phyloP scores from a whole-genome alignment of 163 green algal genomes.

The Prototheca cutis region DNA sequence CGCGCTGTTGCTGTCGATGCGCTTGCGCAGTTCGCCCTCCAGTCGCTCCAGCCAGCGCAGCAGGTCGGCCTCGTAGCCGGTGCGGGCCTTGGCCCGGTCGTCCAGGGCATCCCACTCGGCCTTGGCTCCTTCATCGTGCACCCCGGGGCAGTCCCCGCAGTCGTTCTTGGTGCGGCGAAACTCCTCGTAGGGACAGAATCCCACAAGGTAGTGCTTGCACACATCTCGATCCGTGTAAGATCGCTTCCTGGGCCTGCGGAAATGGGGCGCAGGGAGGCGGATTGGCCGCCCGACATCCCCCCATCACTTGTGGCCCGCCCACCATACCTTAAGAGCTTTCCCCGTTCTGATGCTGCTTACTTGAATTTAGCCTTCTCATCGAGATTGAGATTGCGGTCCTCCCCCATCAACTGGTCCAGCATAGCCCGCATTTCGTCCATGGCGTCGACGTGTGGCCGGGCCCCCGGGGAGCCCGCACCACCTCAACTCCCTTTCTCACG shows the following conservation, averaged over 20 bases:
- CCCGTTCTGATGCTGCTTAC: constrained; percentile 17
- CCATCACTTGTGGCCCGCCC: too few relatives aligned
- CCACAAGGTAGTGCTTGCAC: constrained; percentile 34
- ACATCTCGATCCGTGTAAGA: constrained; percentile 27
- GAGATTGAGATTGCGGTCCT: constrained; percentile 10
- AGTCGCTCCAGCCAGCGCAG: constrained; percentile 32
- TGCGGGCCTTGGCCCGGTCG: constrained; percentile 23
- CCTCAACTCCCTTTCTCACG: too few relatives aligned
- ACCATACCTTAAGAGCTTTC: too few relatives aligned
- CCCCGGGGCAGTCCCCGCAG: constrained; percentile 25
- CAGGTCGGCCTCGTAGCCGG: constrained; percentile 31
- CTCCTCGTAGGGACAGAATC: constrained; percentile 42
- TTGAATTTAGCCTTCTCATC: constrained; percentile 16
- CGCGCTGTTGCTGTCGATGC: constrained; percentile 28
- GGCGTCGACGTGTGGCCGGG: too few relatives aligned
- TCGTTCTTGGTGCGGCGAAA: constrained; percentile 42
- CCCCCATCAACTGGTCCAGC: constrained; percentile 32
- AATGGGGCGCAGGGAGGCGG: neutral
- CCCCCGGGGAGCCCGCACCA: too few relatives aligned
- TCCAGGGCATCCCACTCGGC: constrained; percentile 28
- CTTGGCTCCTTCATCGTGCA: constrained; percentile 30
- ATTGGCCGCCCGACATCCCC: too few relatives aligned
- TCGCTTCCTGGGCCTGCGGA: constrained; percentile 8
- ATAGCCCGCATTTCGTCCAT: constrained; percentile 35
- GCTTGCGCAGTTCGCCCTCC: constrained; percentile 28